Conservation (phyloP, 305 asterid genomes). For the Stenogyne calaminthoides region DNA sequence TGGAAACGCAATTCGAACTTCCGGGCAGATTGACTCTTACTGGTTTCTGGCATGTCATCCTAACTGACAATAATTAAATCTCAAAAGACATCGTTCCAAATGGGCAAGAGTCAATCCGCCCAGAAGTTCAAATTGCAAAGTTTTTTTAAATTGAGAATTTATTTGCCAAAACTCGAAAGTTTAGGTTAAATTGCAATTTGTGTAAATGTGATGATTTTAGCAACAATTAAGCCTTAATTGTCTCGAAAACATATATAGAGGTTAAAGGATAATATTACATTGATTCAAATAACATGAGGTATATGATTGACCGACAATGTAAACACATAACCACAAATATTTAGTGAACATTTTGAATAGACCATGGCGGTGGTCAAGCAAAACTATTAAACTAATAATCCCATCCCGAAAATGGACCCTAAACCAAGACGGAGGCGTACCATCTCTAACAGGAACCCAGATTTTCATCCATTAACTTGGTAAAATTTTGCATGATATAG, state of each 20-base stretch:
- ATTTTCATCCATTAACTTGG: constrained; percentile 34
- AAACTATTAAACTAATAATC: constrained; percentile 28
- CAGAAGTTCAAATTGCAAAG: too few relatives aligned
- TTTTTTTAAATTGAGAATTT: too few relatives aligned
- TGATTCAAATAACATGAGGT: not conserved
- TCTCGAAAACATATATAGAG: not conserved
- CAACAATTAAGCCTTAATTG: too few relatives aligned
- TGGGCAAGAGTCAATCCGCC: too few relatives aligned
- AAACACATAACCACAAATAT: not conserved
- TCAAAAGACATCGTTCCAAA: too few relatives aligned
- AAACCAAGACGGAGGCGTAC: constrained; percentile 37
- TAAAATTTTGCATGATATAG: constrained; percentile 25
- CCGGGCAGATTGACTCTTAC: too few relatives aligned
- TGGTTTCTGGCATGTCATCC: too few relatives aligned
- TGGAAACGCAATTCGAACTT: too few relatives aligned
- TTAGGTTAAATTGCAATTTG: too few relatives aligned
- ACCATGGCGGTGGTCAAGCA: constrained; percentile 13
- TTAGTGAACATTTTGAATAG: not conserved
- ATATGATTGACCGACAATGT: constrained; percentile 3
- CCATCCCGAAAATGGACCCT: constrained; percentile 29
- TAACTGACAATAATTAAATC: too few relatives aligned
- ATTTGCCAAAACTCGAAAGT: too few relatives aligned
- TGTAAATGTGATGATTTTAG: too few relatives aligned
- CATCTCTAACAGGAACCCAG: constrained; percentile 35
- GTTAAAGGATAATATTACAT: not conserved